These are phyloP conservation scores for Scheffersomyces stipitis DNA, from an alignment of 805 yeast species.

Conservation along the genomic window DNA sequence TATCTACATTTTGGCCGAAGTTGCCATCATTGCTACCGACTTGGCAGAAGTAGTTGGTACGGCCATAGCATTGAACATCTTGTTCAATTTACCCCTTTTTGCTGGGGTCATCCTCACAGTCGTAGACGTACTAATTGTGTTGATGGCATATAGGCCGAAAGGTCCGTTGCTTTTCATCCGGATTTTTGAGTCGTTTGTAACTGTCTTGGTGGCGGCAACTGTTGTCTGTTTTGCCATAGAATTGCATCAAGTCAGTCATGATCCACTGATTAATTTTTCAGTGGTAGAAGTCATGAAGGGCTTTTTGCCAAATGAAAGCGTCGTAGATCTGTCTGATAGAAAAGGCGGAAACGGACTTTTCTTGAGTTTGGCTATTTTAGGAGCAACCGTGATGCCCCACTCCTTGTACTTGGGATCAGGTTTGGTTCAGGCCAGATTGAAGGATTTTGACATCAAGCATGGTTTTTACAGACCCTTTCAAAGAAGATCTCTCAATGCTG, in stretches of 20 bases:
- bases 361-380: constrained; percentile 78
- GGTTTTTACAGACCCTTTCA: constrained; percentile 55
- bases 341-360: constrained; percentile 57
- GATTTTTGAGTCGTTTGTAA: constrained; percentile 78
- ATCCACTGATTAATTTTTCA: constrained; percentile 43
- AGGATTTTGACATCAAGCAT: constrained; percentile 65
- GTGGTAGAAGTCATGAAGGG: constrained; percentile 61
- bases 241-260: constrained; percentile 63
- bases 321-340: constrained; percentile 24
- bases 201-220: constrained; percentile 73
- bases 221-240: constrained; percentile 84
- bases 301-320: constrained; percentile 52
- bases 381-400: constrained; percentile 97
- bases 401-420: constrained; percentile 83
- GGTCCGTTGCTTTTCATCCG: constrained; percentile 79
- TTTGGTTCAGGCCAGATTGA: constrained; percentile 79
- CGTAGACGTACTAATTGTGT: constrained; percentile 79
- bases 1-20: constrained; percentile 77
- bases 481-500: too few relatives aligned
- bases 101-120: constrained; percentile 84
- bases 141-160: constrained; percentile 83
- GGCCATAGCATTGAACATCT: constrained; percentile 85
- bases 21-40: constrained; percentile 93
- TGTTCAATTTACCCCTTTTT: constrained; percentile 75
- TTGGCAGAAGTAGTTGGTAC: constrained; percentile 98